Evolutionary conservation across 2,329 filamentous ascomycete species (phyloP).

Genomic region (Pestalotiopsis sp.): DNA sequence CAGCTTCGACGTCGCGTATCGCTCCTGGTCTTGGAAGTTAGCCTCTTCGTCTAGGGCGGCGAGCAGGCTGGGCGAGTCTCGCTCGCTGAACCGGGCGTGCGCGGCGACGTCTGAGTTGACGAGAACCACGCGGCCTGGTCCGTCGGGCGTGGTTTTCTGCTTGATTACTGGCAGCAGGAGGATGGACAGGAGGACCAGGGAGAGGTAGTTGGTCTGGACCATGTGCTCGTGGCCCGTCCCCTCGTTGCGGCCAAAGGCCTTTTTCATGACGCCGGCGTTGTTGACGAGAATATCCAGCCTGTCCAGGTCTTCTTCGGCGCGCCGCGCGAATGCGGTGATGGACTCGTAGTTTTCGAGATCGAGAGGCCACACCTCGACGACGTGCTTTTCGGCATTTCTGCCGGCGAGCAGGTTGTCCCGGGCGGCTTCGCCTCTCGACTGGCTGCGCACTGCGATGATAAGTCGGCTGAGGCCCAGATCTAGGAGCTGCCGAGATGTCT

Average conservation of each 20-base stretch:
- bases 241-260: constrained; percentile 23
- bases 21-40: constrained; percentile 46
- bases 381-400: not conserved
- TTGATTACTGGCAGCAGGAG: constrained; percentile 43
- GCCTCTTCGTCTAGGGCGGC: constrained; percentile 17
- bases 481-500: constrained; percentile 33
- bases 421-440: constrained; percentile 28
- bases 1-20: constrained; percentile 28
- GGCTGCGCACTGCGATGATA: constrained; percentile 35
- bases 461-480: constrained; percentile 30
- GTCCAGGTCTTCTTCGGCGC: constrained; percentile 29
- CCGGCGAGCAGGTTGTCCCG: not conserved
- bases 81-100: constrained; percentile 5
- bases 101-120: constrained; percentile 18
- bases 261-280: constrained; percentile 32
- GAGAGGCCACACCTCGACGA: constrained; percentile 44
- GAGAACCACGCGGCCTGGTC: constrained; percentile 20
- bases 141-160: not conserved
- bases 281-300: constrained; percentile 43
- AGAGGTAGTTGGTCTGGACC: constrained; percentile 54
- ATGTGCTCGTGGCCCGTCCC: constrained; percentile 44
- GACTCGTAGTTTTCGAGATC: constrained; percentile 43
- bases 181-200: constrained; percentile 48
- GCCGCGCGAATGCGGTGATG: constrained; percentile 39
- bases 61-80: constrained; percentile 12